Conservation (phyloP, 176 grass and related monocot species). For the sorghum (Sorghum bicolor) region DNA sequence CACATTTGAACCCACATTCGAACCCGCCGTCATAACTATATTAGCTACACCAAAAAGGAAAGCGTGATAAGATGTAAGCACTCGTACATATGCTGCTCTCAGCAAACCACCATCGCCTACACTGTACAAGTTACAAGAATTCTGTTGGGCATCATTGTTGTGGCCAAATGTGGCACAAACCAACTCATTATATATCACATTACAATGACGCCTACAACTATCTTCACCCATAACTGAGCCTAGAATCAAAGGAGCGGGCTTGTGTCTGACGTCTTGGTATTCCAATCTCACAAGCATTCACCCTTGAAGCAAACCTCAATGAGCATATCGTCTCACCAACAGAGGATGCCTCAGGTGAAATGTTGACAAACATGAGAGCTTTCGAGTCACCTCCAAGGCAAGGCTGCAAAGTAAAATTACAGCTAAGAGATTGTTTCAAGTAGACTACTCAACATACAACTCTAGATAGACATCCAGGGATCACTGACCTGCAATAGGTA, state of each 20-base stretch:
- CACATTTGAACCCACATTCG: background rate
- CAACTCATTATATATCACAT: background rate
- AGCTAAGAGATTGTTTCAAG: background rate
- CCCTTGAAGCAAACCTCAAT: slow-evolving; percentile 80
- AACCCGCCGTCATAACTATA: slow-evolving; percentile 22
- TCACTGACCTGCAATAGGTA: slow-evolving; percentile 81
- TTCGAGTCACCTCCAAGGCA: slow-evolving; percentile 96
- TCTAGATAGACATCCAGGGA: background rate
- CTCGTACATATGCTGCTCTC: slow-evolving; percentile 13
- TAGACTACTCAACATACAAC: background rate
- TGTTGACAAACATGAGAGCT: slow-evolving; percentile 93
- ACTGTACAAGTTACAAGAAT: slow-evolving; percentile 54
- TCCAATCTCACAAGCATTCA: slow-evolving; percentile 88
- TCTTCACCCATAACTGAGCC: slow-evolving; percentile 46
- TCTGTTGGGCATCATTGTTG: slow-evolving; percentile 9
- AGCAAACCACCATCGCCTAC: slow-evolving; percentile 14
- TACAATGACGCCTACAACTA: background rate
- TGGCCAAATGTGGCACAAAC: slow-evolving; percentile 16
- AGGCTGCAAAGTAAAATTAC: slow-evolving; percentile 47
- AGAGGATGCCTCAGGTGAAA: slow-evolving; percentile 72
- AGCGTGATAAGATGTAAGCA: background rate
- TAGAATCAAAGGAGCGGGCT: slow-evolving; percentile 27
- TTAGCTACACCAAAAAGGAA: slow-evolving; percentile 24
- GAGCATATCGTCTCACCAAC: slow-evolving; percentile 71
- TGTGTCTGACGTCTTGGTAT: slow-evolving; percentile 73